Evolutionary conservation across 192 early-diverging fungal genomes (phyloP).

Genomic region (Backusella liffmaniae): DNA sequence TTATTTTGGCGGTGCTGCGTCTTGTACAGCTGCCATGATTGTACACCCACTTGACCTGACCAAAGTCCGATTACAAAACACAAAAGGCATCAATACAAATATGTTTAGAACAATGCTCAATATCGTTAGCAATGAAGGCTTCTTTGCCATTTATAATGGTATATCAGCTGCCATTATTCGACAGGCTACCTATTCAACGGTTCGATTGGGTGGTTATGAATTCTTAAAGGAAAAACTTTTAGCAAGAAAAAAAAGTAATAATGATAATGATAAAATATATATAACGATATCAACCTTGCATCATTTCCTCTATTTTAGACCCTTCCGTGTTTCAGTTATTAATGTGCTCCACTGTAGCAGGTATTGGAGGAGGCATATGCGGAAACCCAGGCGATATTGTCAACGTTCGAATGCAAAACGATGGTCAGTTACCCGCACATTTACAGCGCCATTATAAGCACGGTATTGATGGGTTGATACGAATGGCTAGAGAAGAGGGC

Average conservation of each 20-base stretch:
- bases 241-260: slow-evolving; percentile 42
- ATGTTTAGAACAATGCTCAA: slow-evolving; percentile 74
- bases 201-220: slow-evolving; percentile 78
- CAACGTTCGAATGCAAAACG: slow-evolving; percentile 81
- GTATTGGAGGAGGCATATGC: slow-evolving; percentile 60
- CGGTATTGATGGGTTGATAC: slow-evolving; percentile 68
- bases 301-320: slow-evolving; percentile 9
- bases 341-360: slow-evolving; percentile 43
- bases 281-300: too few species aligned
- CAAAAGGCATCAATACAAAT: slow-evolving; percentile 56
- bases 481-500: slow-evolving; percentile 82
- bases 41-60: slow-evolving; percentile 84
- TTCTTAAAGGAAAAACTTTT: slow-evolving; percentile 56
- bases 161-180: slow-evolving; percentile 71
- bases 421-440: slow-evolving; percentile 62
- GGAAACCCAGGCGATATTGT: slow-evolving; percentile 83
- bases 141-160: slow-evolving; percentile 66
- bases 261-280: too few species aligned
- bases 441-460: slow-evolving; percentile 73
- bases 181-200: slow-evolving; percentile 81
- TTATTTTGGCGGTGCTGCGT: slow-evolving; percentile 48
- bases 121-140: slow-evolving; percentile 66
- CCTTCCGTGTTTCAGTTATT: slow-evolving; percentile 44
- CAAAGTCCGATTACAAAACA: slow-evolving; percentile 92
- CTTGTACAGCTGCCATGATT: slow-evolving; percentile 58